Base-by-base conservation (phyloP, 2,329 filamentous ascomycete species). In the Volutella citrinella region DNA sequence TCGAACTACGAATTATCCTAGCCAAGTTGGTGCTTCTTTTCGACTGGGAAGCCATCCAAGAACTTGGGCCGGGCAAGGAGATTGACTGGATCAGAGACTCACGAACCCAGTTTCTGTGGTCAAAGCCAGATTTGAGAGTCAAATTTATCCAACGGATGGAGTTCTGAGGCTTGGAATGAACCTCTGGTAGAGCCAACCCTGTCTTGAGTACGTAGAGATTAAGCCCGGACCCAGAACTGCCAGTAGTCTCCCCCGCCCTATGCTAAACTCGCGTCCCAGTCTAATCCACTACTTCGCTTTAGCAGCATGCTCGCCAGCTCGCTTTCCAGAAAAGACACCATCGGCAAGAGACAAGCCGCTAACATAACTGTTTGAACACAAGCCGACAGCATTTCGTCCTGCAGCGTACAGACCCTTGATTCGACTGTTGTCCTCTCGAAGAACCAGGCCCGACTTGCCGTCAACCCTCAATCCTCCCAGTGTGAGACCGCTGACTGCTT, bases 1-100 rank as follows among this genome's bases (percentile, higher is more conserved):
- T 21, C 6, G 36, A 39, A 16, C 30, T 37, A 26, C 21, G 38
- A 10, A 19, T 32, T 6, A 19, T 32, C 10, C 5, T 32, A 15
- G 12, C 18, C 6, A 25, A 30, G 16, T 16, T 29, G 5, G 15
- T 33, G 5, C 30, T 24, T 9, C 9, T 17, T 7, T 29, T 25
- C 9, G 30, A 33, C 19, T 32, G 32, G 30, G 24, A 32, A 10
- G n/a, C 16, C 1, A 7, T 32, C 5, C 12, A 32, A 14, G 19
- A 22, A 9, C 29, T 28, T 8, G 31, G 31, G 4, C 5, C 14
- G 10, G 31, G 31, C 4, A 20, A 16, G 24, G 24, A 34, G 22
- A n/a, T 34, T 8, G 31, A 34, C 25, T 34, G 31, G 31, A 5
- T 10, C 14, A 17, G 32, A 19, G 32, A 28, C 13, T 13, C 8